Conservation (phyloP, 2,329 filamentous ascomycete genomes). For the Claviceps purpurea region DNA sequence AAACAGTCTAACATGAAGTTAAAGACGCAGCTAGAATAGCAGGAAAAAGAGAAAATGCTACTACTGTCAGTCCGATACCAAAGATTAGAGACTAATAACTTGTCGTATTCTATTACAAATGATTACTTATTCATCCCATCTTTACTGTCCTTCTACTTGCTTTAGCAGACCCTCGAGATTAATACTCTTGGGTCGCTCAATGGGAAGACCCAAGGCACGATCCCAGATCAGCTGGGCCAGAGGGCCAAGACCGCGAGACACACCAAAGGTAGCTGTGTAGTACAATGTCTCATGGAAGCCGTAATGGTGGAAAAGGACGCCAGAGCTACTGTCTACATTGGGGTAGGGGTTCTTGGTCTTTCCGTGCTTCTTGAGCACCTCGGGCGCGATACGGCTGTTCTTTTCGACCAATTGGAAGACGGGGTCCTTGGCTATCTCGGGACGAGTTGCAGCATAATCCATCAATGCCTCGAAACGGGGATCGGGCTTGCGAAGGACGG, state of each 20-base stretch:
- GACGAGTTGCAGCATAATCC: conserved; percentile 79
- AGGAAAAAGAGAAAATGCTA: not conserved
- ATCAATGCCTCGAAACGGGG: conserved; percentile 93
- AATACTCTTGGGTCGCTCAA: conserved; percentile 96
- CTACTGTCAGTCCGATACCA: not conserved
- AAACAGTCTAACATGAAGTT: not conserved
- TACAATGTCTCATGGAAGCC: conserved; percentile 95
- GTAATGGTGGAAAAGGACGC: conserved; percentile 95
- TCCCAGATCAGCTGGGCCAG: conserved; percentile 95
- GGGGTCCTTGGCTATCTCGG: conserved; percentile 74
- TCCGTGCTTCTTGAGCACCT: conserved; percentile 84
- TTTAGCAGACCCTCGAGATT: conserved; percentile 78
- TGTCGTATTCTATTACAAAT: not conserved
- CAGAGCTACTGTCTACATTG: conserved; percentile 88
- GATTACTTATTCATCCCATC: not conserved
- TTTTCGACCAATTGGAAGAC: conserved; percentile 90
- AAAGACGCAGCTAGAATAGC: not conserved
- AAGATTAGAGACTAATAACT: not conserved
- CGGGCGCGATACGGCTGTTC: conserved; percentile 83
- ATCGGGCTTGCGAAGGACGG: conserved; percentile 91
- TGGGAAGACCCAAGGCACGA: conserved; percentile 80
- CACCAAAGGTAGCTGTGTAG: conserved; percentile 66
- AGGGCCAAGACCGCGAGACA: conserved; percentile 64
- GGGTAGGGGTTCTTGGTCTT: conserved; percentile 98
- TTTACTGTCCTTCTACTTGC: conserved; percentile 35